A percentile compares a stretch with the other conserved stretches of the same genome.
Conservation (phyloP, 805 yeast species). For the Zygoascus biomembranicola region DNA sequence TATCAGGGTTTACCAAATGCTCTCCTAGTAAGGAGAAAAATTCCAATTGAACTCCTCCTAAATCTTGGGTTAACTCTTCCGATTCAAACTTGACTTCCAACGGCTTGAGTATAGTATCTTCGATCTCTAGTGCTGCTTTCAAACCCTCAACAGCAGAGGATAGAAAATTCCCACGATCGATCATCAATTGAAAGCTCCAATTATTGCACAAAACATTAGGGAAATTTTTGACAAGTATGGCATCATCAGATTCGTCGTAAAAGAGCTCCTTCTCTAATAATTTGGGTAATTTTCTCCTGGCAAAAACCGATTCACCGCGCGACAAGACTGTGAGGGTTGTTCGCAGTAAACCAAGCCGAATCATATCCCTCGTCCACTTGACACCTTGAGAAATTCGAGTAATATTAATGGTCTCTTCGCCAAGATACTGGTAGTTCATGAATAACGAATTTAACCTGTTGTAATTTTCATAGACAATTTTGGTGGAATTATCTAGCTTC, state of each 20-base stretch:
- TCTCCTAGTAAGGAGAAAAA: constrained; percentile 21
- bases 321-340: neutral
- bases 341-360: neutral
- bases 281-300: neutral
- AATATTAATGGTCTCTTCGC: neutral
- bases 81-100: constrained; percentile 19
- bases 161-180: constrained; percentile 15
- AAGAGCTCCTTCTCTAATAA: neutral
- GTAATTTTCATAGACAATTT: neutral
- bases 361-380: neutral
- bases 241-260: neutral
- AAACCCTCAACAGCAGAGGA: constrained; percentile 13
- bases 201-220: neutral
- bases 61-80: constrained; percentile 25
- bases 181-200: constrained; percentile 11
- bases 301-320: neutral
- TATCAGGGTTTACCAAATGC: constrained; percentile 11
- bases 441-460: neutral
- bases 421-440: neutral
- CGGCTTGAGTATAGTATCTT: constrained; percentile 17
- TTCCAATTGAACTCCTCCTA: constrained; percentile 27
- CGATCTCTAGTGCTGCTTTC: constrained; percentile 7
- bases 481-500: neutral
- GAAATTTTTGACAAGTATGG: neutral
- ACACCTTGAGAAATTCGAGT: neutral